Conservation (phyloP, 2,329 filamentous ascomycete species). For the Whalleya microplaca region DNA sequence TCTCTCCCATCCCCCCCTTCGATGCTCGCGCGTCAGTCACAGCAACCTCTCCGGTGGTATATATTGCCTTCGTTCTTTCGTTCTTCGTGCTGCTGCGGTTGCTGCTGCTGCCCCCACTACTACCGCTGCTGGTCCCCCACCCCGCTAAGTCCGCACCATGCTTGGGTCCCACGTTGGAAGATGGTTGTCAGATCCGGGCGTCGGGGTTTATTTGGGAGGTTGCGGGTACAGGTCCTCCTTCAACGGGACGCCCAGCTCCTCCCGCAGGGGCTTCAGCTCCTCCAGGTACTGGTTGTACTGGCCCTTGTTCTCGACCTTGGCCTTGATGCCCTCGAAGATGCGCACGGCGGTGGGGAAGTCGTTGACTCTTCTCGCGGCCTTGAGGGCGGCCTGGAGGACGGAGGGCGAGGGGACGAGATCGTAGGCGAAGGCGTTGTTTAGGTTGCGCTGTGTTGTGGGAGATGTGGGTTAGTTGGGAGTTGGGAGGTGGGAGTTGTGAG, state of each 20-base stretch:
- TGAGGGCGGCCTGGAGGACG: constrained; percentile 88
- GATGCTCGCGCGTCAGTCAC: constrained; percentile 3
- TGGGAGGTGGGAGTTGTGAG: constrained; percentile 8
- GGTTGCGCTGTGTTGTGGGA: constrained; percentile 43
- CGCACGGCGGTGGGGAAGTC: constrained; percentile 98
- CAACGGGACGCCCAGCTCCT: constrained; percentile 88
- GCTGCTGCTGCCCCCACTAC: too few species aligned
- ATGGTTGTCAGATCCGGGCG: too few species aligned
- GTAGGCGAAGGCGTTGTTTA: constrained; percentile 99
- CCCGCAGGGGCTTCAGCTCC: constrained; percentile 88
- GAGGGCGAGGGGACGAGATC: constrained; percentile 95
- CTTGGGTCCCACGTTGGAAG: too few species aligned
- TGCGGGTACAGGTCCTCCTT: constrained; percentile 93
- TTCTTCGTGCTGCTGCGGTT: too few species aligned
- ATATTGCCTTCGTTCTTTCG: neutral
- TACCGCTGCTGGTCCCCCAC: too few species aligned
- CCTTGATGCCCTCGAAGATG: constrained; percentile 98
- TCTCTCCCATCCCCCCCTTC: constrained; percentile 7
- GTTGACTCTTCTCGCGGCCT: constrained; percentile 93
- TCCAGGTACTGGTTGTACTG: constrained; percentile 97
- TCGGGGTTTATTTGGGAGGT: constrained; percentile 11
- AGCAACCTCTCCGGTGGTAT: neutral
- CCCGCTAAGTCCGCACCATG: too few species aligned
- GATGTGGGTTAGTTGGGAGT: constrained; percentile 16
- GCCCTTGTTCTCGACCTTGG: constrained; percentile 97